These are phyloP conservation scores for Euphorbia tirucalli DNA, from an alignment of 345 rosid genomes.

Conservation along the genomic window DNA sequence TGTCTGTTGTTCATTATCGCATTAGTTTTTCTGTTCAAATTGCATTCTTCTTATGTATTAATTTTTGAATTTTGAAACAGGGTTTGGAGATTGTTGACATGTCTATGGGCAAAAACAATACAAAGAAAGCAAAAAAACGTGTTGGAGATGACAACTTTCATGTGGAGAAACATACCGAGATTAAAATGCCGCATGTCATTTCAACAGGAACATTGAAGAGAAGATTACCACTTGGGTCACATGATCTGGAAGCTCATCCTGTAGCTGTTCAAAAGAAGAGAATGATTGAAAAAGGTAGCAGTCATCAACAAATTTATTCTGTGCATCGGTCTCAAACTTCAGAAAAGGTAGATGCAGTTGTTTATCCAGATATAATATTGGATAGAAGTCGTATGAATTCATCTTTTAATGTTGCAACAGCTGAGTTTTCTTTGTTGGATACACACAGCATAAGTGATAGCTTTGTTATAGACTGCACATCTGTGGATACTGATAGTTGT, in stretches of 20 bases:
- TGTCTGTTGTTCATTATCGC: background rate
- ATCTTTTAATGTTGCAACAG: conserved; percentile 21
- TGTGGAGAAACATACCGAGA: conserved; percentile 16
- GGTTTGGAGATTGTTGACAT: conserved; percentile 2
- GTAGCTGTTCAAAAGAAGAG: conserved; percentile 19
- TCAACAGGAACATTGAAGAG: conserved; percentile 18
- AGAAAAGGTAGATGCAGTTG: conserved; percentile 25
- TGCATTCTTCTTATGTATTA: background rate
- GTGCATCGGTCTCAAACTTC: conserved; percentile 12
- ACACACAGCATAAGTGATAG: conserved; percentile 14
- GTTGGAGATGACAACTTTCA: conserved; percentile 16
- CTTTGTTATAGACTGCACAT: conserved; percentile 12
- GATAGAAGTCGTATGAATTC: conserved; percentile 25
- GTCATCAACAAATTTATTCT: background rate
- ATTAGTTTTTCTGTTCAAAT: background rate
- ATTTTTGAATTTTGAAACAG: conserved; percentile 13
- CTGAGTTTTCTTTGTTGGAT: conserved; percentile 12
- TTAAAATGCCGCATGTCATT: background rate
- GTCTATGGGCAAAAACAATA: background rate
- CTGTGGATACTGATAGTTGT: conserved; percentile 20
- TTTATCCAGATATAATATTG: conserved; percentile 16
- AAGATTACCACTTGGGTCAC: background rate
- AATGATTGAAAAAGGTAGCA: conserved; percentile 11
- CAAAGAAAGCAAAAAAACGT: background rate
- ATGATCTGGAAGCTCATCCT: conserved; percentile 12